These are phyloP conservation scores for Phoenix roebelenii DNA, from an alignment of 176 grass and related monocot genomes.

Conservation along the genomic window DNA sequence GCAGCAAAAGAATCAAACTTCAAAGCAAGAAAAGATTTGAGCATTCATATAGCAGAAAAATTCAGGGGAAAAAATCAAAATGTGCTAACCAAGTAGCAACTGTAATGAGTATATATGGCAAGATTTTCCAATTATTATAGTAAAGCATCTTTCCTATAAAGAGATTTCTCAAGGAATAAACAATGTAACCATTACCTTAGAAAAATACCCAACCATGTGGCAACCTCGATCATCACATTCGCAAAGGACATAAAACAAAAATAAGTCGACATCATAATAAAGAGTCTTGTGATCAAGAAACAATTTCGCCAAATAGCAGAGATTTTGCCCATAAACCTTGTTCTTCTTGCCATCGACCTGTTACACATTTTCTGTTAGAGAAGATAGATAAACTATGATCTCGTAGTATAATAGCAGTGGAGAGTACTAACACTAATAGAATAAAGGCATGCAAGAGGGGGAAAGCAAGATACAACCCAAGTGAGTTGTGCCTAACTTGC, in stretches of 20 bases:
- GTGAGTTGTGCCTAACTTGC: too few species aligned
- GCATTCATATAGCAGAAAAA: too few species aligned
- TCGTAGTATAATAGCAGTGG: background rate
- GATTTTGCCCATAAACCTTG: slow-evolving; percentile 95
- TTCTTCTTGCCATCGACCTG: slow-evolving; percentile 99
- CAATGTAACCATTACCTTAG: slow-evolving; percentile 48
- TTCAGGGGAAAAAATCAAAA: too few species aligned
- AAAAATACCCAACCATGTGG: slow-evolving; percentile 99
- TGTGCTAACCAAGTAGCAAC: too few species aligned
- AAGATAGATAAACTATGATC: background rate
- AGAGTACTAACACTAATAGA: background rate
- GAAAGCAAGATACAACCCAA: background rate
- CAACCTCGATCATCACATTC: slow-evolving; percentile 99
- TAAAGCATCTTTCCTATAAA: too few species aligned
- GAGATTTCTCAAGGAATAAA: background rate
- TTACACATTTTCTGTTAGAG: background rate
- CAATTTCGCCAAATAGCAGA: slow-evolving; percentile 95
- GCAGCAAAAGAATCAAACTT: too few species aligned
- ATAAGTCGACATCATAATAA: slow-evolving; percentile 92
- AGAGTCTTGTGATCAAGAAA: slow-evolving; percentile 99
- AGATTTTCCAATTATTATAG: too few species aligned
- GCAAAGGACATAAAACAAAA: slow-evolving; percentile 94
- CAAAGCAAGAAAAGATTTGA: too few species aligned
- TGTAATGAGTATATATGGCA: too few species aligned
- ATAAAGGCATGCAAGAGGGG: background rate